phyloP scores from a whole-genome alignment of 257 asterid genomes.

The Euphrasia confusa region DNA sequence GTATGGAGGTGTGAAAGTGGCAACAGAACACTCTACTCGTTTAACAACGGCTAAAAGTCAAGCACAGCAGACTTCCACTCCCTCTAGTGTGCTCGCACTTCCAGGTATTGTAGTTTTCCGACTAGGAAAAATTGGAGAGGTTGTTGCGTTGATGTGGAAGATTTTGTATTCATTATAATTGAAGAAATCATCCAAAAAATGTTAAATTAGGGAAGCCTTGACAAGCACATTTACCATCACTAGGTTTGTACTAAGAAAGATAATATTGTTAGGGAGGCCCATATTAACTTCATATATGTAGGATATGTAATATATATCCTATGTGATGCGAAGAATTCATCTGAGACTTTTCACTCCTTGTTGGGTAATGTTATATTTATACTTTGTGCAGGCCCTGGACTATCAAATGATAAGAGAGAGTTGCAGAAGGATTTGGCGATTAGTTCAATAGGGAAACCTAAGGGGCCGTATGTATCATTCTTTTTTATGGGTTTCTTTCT shows the following conservation, averaged over 20 bases:
- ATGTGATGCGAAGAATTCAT: constrained; percentile 5
- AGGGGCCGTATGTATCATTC: constrained; percentile 44
- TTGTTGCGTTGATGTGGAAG: constrained; percentile 6
- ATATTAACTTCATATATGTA: neutral
- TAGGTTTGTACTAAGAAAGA: constrained; percentile 10
- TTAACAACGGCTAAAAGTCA: constrained; percentile 38
- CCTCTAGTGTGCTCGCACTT: constrained; percentile 69
- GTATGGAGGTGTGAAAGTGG: constrained; percentile 44
- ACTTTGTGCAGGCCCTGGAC: constrained; percentile 68
- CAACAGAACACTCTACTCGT: constrained; percentile 31
- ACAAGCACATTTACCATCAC: neutral
- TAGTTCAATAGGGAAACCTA: constrained; percentile 56
- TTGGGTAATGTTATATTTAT: constrained; percentile 22
- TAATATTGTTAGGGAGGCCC: constrained; percentile 9
- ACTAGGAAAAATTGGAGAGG: neutral
- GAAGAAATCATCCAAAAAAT: neutral
- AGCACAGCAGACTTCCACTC: constrained; percentile 40
- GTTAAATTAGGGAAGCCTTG: constrained; percentile 8
- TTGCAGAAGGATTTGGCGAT: constrained; percentile 46
- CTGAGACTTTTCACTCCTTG: neutral
- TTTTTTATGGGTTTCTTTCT: constrained; percentile 1
- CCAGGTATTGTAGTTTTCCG: constrained; percentile 49
- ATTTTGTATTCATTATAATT: neutral
- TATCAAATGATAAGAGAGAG: constrained; percentile 43
- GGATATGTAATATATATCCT: neutral